Percentiles rank a stretch among this genome's conserved stretches.
phyloP scores from a whole-genome alignment of 768 basidiomycete genomes.

The Leccinum fibrillosum region DNA sequence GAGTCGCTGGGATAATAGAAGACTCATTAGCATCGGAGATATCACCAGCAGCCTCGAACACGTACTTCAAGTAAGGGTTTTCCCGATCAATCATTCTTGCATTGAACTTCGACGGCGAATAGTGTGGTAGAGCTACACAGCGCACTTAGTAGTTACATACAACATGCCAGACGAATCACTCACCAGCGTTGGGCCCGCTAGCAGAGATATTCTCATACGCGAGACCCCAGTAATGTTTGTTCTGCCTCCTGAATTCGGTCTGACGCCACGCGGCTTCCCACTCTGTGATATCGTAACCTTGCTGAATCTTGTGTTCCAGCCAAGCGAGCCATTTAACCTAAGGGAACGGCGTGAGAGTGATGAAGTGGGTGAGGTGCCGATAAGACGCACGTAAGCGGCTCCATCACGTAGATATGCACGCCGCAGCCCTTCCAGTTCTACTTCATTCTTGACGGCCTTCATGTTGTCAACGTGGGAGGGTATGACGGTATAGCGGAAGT shows the following conservation, averaged over 20 bases:
- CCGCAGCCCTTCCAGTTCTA: conserved; percentile 79
- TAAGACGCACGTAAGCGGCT: conserved; percentile 65
- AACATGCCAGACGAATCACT: conserved; percentile 13
- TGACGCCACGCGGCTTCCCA: conserved; percentile 88
- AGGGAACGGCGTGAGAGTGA: conserved; percentile 9
- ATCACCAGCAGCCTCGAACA: conserved; percentile 10
- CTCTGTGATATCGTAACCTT: conserved; percentile 84
- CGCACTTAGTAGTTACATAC: neutral
- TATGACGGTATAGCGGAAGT: conserved; percentile 72
- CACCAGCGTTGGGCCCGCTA: conserved; percentile 81
- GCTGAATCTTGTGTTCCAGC: conserved; percentile 76
- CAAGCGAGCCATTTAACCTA: conserved; percentile 84
- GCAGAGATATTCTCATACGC: conserved; percentile 91
- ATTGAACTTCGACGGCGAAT: conserved; percentile 66
- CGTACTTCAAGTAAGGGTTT: conserved; percentile 87
- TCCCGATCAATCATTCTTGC: conserved; percentile 75
- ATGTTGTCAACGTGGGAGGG: conserved; percentile 70
- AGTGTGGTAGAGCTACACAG: conserved; percentile 80
- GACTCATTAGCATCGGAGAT: conserved; percentile 13
- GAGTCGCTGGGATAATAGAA: conserved; percentile 63
- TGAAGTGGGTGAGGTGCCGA: conserved; percentile 6
- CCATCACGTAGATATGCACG: conserved; percentile 90
- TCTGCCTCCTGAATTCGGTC: conserved; percentile 68
- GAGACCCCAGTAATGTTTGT: conserved; percentile 76
- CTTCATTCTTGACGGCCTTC: conserved; percentile 86